phyloP scores from a whole-genome alignment of 768 basidiomycete genomes.

The Mycena floridula region DNA sequence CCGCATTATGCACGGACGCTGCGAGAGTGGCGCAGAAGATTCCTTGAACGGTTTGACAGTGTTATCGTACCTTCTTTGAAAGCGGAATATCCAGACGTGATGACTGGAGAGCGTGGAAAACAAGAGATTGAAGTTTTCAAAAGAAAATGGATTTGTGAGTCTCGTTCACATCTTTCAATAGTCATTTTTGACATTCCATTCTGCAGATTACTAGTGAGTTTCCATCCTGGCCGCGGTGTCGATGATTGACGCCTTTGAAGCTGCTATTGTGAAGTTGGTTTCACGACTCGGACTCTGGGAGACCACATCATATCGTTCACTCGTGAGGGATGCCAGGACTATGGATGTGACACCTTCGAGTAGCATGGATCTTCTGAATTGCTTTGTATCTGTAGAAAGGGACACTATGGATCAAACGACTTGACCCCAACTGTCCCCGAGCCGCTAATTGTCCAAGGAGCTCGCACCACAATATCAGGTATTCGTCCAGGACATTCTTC shows the following conservation, averaged over 20 bases:
- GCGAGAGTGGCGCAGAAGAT: conserved; percentile 67
- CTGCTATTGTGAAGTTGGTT: conserved; percentile 72
- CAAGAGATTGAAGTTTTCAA: conserved; percentile 70
- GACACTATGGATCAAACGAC: too few species aligned
- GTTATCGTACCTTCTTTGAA: conserved; percentile 54
- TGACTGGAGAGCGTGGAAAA: conserved; percentile 33
- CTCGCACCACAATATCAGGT: too few species aligned
- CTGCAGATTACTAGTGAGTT: conserved; percentile 42
- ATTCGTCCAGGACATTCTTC: too few species aligned
- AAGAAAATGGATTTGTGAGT: conserved; percentile 68
- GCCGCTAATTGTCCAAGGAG: too few species aligned
- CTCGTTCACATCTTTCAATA: conserved; percentile 7
- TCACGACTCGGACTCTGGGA: conserved; percentile 44
- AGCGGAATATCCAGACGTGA: conserved; percentile 53
- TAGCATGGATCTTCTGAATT: too few species aligned
- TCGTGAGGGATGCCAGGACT: conserved; percentile 58
- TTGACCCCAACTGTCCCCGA: too few species aligned
- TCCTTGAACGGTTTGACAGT: conserved; percentile 49
- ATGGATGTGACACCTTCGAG: conserved; percentile 42
- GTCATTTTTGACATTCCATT: not conserved
- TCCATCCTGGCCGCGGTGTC: not conserved
- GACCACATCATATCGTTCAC: conserved; percentile 62
- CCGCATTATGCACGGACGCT: conserved; percentile 63
- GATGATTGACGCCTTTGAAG: conserved; percentile 24
- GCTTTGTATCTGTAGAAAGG: too few species aligned